These are phyloP conservation scores for Colletotrichum tabaci DNA, from an alignment of 2,329 filamentous ascomycete species.

Conservation along the genomic window DNA sequence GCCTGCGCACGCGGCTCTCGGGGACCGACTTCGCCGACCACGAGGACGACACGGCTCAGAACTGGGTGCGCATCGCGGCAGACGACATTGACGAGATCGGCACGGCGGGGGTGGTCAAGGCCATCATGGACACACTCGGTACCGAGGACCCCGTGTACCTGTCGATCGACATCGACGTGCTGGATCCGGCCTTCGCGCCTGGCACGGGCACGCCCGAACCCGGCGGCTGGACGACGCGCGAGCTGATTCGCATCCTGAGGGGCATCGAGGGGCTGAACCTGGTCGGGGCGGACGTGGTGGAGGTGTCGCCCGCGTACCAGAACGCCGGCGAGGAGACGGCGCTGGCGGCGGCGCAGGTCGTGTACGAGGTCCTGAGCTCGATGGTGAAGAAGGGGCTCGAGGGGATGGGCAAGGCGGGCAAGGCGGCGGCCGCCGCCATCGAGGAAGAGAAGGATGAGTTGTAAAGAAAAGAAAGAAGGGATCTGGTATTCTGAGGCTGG, in stretches of 20 bases:
- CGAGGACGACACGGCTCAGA: constrained; percentile 80
- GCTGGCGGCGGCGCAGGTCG: constrained; percentile 86
- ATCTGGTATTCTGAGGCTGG: neutral
- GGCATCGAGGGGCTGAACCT: constrained; percentile 88
- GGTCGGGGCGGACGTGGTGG: constrained; percentile 91
- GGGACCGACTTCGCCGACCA: constrained; percentile 77
- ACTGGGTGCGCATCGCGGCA: constrained; percentile 84
- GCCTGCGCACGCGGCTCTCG: constrained; percentile 82
- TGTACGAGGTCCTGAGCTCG: constrained; percentile 86
- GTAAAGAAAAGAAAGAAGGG: constrained; percentile 42
- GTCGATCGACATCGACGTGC: constrained; percentile 64
- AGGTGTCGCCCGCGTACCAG: constrained; percentile 90
- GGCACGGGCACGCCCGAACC: constrained; percentile 92
- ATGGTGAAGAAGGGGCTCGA: constrained; percentile 72
- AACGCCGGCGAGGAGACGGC: constrained; percentile 85
- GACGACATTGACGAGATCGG: constrained; percentile 92
- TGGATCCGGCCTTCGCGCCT: constrained; percentile 63
- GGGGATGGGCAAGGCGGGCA: constrained; percentile 55
- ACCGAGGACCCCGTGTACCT: constrained; percentile 85
- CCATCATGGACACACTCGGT: constrained; percentile 81
- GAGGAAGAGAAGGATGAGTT: constrained; percentile 55
- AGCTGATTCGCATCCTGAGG: constrained; percentile 86
- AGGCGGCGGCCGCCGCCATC: constrained; percentile 41
- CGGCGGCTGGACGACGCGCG: constrained; percentile 91
- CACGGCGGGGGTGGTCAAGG: constrained; percentile 76